Evolutionary conservation across 768 basidiomycete species (phyloP).

Genomic region (Fistulinella prunicolor): DNA sequence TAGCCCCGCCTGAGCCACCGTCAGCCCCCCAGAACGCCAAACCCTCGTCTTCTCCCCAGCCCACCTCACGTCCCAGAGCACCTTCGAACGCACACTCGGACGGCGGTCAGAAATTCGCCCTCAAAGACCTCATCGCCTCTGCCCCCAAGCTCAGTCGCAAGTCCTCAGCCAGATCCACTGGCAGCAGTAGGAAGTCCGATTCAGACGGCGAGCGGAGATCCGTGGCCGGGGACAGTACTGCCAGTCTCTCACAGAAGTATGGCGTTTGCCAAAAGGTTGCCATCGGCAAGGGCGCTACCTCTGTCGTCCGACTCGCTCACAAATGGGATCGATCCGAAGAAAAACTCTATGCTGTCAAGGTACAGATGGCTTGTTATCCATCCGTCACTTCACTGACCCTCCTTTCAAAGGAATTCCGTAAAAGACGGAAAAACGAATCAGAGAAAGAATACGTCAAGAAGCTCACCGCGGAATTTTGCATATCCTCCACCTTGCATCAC

Average conservation of each 20-base stretch:
- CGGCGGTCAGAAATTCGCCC: conserved; percentile 70
- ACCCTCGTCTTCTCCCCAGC: conserved; percentile 13
- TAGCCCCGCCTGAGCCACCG: conserved; percentile 30
- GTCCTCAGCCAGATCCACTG: conserved; percentile 67
- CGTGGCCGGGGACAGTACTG: conserved; percentile 49
- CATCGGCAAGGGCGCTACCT: conserved; percentile 98
- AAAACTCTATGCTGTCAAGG: conserved; percentile 98
- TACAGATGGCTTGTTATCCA: conserved; percentile 36
- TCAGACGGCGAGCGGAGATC: conserved; percentile 52
- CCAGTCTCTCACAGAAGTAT: conserved; percentile 81
- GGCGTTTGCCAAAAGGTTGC: conserved; percentile 96
- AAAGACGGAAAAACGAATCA: conserved; percentile 95
- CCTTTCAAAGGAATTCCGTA: conserved; percentile 83
- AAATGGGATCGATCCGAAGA: conserved; percentile 98
- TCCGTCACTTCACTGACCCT: neutral
- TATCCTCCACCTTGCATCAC: conserved; percentile 93
- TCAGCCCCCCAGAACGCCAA: conserved; percentile 22
- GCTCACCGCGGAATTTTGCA: conserved; percentile 98
- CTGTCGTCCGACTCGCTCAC: conserved; percentile 92
- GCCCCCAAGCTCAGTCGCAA: conserved; percentile 75
- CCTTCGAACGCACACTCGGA: conserved; percentile 54
- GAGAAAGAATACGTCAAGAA: conserved; percentile 99
- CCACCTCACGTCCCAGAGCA: conserved; percentile 33
- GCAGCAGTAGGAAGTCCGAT: conserved; percentile 63
- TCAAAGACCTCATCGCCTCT: conserved; percentile 73